phyloP scores from a whole-genome alignment of 1,139 yeast species.

The Geotrichum europaeum region DNA sequence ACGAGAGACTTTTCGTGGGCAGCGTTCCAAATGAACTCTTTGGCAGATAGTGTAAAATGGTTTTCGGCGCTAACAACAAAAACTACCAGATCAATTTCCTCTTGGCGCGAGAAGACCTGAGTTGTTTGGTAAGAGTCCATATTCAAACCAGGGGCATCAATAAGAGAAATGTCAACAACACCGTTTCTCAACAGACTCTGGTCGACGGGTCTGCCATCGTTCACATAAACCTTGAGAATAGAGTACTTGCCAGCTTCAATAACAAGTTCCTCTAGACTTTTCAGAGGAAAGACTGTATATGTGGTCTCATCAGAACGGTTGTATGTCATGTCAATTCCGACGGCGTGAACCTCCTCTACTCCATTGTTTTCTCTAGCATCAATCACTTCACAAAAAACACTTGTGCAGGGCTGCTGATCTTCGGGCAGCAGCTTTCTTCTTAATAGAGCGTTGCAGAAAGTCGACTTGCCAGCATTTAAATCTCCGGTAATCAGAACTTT shows the following conservation, averaged over 20 bases:
- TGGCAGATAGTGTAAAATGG: slow-evolving; percentile 89
- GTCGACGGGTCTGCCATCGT: slow-evolving; percentile 62
- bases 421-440: slow-evolving; percentile 78
- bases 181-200: slow-evolving; percentile 81
- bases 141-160: slow-evolving; percentile 96
- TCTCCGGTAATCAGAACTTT: slow-evolving; percentile 97
- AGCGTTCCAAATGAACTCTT: slow-evolving; percentile 86
- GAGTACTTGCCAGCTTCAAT: slow-evolving; percentile 66
- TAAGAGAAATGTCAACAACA: slow-evolving; percentile 82
- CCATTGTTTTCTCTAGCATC: slow-evolving; percentile 74
- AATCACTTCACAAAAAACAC: slow-evolving; percentile 89
- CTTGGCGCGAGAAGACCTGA: slow-evolving; percentile 92
- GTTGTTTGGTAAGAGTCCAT: slow-evolving; percentile 92
- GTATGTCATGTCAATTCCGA: slow-evolving; percentile 58
- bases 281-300: slow-evolving; percentile 50
- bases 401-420: slow-evolving; percentile 97
- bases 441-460: slow-evolving; percentile 86
- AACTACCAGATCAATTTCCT: slow-evolving; percentile 92
- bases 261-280: slow-evolving; percentile 63
- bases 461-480: slow-evolving; percentile 91
- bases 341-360: slow-evolving; percentile 89
- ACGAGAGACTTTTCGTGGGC: slow-evolving; percentile 88
- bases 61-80: slow-evolving; percentile 96
- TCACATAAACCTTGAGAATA: slow-evolving; percentile 71
- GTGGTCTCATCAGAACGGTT: slow-evolving; percentile 58